A percentile compares a stretch with the other conserved stretches of the same genome.
phyloP scores from a whole-genome alignment of 2,329 filamentous ascomycete genomes.

The Apiospora sp. region DNA sequence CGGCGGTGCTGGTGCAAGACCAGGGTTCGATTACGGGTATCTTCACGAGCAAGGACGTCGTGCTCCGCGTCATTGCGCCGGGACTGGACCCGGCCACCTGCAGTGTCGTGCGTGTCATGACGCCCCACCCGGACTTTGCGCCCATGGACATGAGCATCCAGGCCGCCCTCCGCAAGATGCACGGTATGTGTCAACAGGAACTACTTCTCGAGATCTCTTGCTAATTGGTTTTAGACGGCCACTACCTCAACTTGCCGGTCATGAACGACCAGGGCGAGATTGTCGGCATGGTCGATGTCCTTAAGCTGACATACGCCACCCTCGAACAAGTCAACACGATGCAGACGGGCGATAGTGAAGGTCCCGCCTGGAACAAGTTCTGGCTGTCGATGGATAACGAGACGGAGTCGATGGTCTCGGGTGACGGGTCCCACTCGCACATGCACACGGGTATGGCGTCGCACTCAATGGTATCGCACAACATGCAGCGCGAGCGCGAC shows the following conservation, averaged over 20 bases:
- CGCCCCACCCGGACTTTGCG: constrained; percentile 97
- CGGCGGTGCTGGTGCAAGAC: constrained; percentile 93
- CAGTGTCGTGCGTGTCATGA: constrained; percentile 99
- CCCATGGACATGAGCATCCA: constrained; percentile 99
- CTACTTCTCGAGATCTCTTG: no score
- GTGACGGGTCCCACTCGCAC: constrained; percentile 80
- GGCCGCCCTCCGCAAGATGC: constrained; percentile 97
- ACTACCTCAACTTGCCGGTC: constrained; percentile 96
- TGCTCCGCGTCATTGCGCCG: constrained; percentile 95
- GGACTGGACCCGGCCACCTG: constrained; percentile 93
- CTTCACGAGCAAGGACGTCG: constrained; percentile 99
- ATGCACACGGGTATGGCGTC: constrained; percentile 64
- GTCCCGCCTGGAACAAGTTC: constrained; percentile 99
- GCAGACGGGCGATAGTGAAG: constrained; percentile 86
- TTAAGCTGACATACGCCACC: constrained; percentile 97
- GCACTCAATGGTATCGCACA: constrained; percentile 78
- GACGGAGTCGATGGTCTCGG: constrained; percentile 95
- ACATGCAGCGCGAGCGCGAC: constrained; percentile 68
- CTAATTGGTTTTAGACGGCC: constrained; percentile 73
- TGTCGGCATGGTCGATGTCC: constrained; percentile 98
- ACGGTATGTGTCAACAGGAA: no score
- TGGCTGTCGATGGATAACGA: constrained; percentile 96
- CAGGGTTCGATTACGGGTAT: constrained; percentile 98
- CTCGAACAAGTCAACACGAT: constrained; percentile 98
- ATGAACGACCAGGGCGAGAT: constrained; percentile 99